Conservation (phyloP, 352 stramenopile genomes). For the Blastocystis sp. region DNA sequence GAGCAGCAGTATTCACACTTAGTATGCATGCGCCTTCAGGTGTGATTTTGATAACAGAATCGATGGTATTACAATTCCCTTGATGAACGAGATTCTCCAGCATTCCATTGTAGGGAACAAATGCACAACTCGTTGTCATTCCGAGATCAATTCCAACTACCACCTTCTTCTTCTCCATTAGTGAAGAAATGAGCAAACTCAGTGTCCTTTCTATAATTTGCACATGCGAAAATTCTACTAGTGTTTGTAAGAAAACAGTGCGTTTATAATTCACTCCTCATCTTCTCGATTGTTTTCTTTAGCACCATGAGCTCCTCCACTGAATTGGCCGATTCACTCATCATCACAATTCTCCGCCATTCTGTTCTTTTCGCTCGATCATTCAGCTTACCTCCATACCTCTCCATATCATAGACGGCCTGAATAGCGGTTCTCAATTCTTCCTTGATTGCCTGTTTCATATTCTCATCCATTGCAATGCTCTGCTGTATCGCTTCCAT, state of each 20-base stretch:
- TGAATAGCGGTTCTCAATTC: not conserved
- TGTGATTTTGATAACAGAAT: conserved; percentile 29
- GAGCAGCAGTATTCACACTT: not conserved
- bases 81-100: not conserved
- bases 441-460: not conserved
- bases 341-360: no score
- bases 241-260: no score
- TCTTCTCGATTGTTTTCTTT: no score
- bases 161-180: no score
- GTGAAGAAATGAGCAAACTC: no score
- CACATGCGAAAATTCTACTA: no score
- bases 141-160: conserved; percentile 52
- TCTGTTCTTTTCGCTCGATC: no score
- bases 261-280: no score
- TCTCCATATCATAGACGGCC: not conserved
- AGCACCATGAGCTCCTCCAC: no score
- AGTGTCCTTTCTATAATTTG: no score
- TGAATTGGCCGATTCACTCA: no score
- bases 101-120: not conserved
- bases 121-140: conserved; percentile 34
- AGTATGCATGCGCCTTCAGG: not conserved
- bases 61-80: not conserved
- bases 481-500: not conserved
- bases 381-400: no score
- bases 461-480: not conserved